phyloP scores from a whole-genome alignment of 441 rosid genomes.

The Erodium texanum region DNA sequence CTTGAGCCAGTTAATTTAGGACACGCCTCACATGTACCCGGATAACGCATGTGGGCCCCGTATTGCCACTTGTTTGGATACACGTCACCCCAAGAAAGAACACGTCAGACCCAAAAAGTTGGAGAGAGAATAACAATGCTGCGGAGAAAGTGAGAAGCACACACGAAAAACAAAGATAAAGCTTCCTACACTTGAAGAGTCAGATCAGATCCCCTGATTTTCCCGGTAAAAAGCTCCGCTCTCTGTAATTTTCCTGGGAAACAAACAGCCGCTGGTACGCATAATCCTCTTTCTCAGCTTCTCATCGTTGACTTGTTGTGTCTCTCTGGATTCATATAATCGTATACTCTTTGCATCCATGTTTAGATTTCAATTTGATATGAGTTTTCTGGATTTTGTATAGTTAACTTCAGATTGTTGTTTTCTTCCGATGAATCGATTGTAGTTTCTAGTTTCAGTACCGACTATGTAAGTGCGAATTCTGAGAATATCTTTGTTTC shows the following conservation, averaged over 20 bases:
- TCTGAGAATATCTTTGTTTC: no score
- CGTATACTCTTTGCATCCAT: background rate
- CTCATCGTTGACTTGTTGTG: background rate
- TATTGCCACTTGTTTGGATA: background rate
- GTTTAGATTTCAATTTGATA: background rate
- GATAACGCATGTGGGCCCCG: constrained; percentile 1
- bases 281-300: background rate
- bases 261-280: constrained; percentile 2
- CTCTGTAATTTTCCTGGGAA: constrained; percentile 3
- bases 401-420: background rate
- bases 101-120: constrained; percentile 4
- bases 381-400: background rate
- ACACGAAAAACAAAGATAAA: background rate
- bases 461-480: background rate
- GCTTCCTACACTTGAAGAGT: background rate
- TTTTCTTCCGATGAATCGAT: background rate
- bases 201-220: background rate
- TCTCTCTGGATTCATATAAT: background rate
- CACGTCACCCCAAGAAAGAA: background rate
- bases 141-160: constrained; percentile 4
- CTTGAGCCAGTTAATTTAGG: background rate
- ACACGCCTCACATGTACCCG: background rate
- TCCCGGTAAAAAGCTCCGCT: background rate
- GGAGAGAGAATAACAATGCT: no score
- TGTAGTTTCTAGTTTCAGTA: background rate